These are phyloP conservation scores for Krasilnikovozyma curviuscula DNA, from an alignment of 768 basidiomycete species.

Conservation along the genomic window DNA sequence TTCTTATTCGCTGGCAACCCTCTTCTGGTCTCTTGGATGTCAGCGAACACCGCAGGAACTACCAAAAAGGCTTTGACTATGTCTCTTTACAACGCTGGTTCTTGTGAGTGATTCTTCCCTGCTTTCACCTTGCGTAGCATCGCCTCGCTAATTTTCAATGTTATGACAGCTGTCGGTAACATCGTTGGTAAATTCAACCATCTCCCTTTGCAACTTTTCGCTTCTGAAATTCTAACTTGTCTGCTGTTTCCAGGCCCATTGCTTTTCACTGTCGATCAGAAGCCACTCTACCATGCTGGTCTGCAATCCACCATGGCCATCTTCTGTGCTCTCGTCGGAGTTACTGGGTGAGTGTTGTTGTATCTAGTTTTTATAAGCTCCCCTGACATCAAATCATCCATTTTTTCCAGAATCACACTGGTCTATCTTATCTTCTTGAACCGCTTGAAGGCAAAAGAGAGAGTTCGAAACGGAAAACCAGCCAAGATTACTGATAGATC, in stretches of 20 bases:
- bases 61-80: constrained; percentile 28
- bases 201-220: neutral
- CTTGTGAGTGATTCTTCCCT: constrained; percentile 4
- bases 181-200: constrained; percentile 23
- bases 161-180: constrained; percentile 33
- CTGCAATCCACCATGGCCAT: constrained; percentile 29
- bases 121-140: neutral
- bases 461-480: constrained; percentile 27
- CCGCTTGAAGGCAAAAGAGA: constrained; percentile 25
- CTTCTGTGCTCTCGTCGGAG: constrained; percentile 27
- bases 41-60: constrained; percentile 18
- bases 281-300: constrained; percentile 28
- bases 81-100: constrained; percentile 32
- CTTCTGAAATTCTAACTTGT: neutral
- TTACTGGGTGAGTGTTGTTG: too few relatives aligned
- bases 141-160: too few relatives aligned
- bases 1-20: constrained; percentile 25
- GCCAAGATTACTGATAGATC: constrained; percentile 29
- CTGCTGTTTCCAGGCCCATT: too few relatives aligned
- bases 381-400: too few relatives aligned
- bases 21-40: constrained; percentile 25
- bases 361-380: too few relatives aligned
- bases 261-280: constrained; percentile 10
- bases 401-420: constrained; percentile 29
- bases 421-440: constrained; percentile 29